These are phyloP conservation scores for Calonectria naviculata DNA, from an alignment of 2,329 filamentous ascomycete genomes.

Conservation along the genomic window DNA sequence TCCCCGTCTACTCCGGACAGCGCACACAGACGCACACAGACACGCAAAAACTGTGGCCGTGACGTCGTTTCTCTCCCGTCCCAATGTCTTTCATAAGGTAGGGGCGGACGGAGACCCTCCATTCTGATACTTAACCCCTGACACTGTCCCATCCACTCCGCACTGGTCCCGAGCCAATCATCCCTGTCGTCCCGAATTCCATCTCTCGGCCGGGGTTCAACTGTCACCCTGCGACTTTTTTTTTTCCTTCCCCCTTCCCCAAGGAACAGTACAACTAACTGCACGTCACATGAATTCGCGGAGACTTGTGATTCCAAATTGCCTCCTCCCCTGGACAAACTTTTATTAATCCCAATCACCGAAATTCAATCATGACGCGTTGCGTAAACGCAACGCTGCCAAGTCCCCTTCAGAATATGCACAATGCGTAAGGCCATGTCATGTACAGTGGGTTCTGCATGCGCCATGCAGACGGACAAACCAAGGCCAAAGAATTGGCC, in stretches of 20 bases:
- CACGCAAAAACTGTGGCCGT: not conserved
- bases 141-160: not conserved
- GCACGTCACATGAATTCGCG: not conserved
- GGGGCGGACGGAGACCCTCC: conserved; percentile 1
- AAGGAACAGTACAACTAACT: conserved; percentile 2
- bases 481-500: conserved; percentile 2
- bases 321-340: not conserved
- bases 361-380: not conserved
- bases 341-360: not conserved
- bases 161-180: not conserved
- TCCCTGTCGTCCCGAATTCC: not conserved
- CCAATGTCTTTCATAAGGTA: not conserved
- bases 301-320: not conserved
- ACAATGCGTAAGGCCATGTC: not conserved
- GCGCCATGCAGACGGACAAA: not conserved
- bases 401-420: not conserved
- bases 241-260: not conserved
- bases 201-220: conserved; percentile 6
- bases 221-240: not conserved
- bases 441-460: not conserved
- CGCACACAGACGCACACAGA: not conserved
- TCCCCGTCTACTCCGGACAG: not conserved
- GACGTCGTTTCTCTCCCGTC: not conserved
- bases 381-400: not conserved
- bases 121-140: conserved; percentile 16